Evolutionary conservation across 768 basidiomycete species (phyloP).

Genomic region (Epithele typhae): DNA sequence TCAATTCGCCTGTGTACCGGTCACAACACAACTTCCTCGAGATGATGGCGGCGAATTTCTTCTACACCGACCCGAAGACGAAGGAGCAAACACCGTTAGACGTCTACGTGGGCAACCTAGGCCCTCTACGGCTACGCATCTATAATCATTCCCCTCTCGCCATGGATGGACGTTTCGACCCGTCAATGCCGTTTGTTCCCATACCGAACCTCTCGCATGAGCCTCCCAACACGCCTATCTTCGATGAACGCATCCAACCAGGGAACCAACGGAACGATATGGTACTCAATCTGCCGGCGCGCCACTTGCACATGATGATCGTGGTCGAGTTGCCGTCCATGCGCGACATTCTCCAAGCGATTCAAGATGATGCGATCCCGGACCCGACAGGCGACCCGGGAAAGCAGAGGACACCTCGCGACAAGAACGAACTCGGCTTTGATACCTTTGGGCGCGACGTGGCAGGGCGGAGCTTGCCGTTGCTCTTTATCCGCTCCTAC

Average conservation of each 20-base stretch:
- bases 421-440: too few species aligned
- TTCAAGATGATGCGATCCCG: slow-evolving; percentile 66
- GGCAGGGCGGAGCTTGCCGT: slow-evolving; percentile 64
- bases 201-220: slow-evolving; percentile 17
- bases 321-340: slow-evolving; percentile 83
- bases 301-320: slow-evolving; percentile 76
- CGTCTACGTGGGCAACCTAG: slow-evolving; percentile 86
- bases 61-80: slow-evolving; percentile 69
- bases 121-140: slow-evolving; percentile 74
- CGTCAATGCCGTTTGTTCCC: slow-evolving; percentile 41
- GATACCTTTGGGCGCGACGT: slow-evolving; percentile 45
- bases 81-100: slow-evolving; percentile 67
- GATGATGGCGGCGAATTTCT: slow-evolving; percentile 84
- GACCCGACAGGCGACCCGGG: slow-evolving; percentile 16
- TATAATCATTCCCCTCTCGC: slow-evolving; percentile 72
- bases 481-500: slow-evolving; percentile 74
- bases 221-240: slow-evolving; percentile 6
- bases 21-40: slow-evolving; percentile 63
- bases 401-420: background rate
- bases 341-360: slow-evolving; percentile 68
- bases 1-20: slow-evolving; percentile 73
- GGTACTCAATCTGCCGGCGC: slow-evolving; percentile 22
- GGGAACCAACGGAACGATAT: background rate
- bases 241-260: background rate
- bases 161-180: slow-evolving; percentile 33